These are phyloP conservation scores for Cyberlindnera euphorbiae DNA, from an alignment of 805 yeast species.

Conservation along the genomic window DNA sequence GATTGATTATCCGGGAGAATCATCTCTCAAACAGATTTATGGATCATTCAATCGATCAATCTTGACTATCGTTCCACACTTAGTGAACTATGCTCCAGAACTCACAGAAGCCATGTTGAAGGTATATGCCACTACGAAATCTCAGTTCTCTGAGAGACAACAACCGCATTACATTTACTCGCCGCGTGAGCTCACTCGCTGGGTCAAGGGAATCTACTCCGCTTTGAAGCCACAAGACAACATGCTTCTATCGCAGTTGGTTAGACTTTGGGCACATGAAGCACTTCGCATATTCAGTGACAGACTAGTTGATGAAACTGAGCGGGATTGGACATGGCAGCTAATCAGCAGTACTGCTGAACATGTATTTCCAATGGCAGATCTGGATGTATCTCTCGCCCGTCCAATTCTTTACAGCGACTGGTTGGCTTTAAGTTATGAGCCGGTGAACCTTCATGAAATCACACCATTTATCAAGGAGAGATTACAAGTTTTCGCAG, in stretches of 20 bases:
- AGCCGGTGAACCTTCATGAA: conserved; percentile 44
- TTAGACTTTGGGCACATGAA: conserved; percentile 78
- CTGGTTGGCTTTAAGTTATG: conserved; percentile 68
- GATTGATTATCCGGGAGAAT: conserved; percentile 72
- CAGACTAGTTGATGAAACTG: conserved; percentile 46
- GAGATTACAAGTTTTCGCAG: conserved; percentile 65
- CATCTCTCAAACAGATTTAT: conserved; percentile 67
- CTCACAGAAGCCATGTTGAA: conserved; percentile 64
- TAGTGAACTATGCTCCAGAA: conserved; percentile 46
- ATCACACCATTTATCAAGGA: conserved; percentile 54
- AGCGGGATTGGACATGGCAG: conserved; percentile 44
- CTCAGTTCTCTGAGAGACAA: conserved; percentile 31
- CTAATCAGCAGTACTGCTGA: conserved; percentile 32
- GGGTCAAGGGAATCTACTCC: conserved; percentile 71
- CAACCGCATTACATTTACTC: conserved; percentile 70
- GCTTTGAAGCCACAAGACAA: conserved; percentile 37
- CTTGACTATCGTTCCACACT: conserved; percentile 54
- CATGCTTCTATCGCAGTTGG: conserved; percentile 37
- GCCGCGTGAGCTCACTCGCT: conserved; percentile 88
- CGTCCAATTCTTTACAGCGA: conserved; percentile 63
- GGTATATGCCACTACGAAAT: conserved; percentile 45
- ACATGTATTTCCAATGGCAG: conserved; percentile 43
- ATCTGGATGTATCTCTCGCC: conserved; percentile 30
- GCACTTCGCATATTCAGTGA: conserved; percentile 75
- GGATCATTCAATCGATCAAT: conserved; percentile 49